A percentile compares a stretch with the other conserved stretches of the same genome.
These are phyloP conservation scores for Ilyonectria mors-panacis DNA, from an alignment of 2,329 filamentous ascomycete species.

Conservation along the genomic window DNA sequence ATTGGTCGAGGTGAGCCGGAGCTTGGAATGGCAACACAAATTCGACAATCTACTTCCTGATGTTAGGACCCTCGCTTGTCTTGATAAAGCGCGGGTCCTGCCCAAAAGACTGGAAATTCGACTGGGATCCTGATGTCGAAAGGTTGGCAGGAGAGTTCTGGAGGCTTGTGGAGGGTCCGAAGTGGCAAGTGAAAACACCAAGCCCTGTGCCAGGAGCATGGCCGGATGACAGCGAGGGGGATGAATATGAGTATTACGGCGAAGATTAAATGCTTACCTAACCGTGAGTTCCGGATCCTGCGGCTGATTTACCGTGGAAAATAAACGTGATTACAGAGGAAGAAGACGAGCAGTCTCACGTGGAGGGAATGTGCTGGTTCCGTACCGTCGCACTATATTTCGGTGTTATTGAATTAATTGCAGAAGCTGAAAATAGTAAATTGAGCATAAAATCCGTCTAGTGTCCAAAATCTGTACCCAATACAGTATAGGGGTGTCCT, in stretches of 20 bases:
- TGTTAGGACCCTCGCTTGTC: background rate
- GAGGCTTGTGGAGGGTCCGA: background rate
- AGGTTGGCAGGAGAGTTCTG: constrained; percentile 11
- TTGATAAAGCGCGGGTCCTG: no score
- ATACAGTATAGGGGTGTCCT: background rate
- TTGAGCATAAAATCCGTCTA: background rate
- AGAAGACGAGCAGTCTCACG: no score
- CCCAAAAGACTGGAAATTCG: constrained; percentile 7
- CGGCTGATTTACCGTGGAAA: no score
- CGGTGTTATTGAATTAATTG: background rate
- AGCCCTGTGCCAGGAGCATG: constrained; percentile 17
- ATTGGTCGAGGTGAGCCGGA: background rate
- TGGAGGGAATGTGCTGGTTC: no score
- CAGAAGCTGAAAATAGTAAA: background rate
- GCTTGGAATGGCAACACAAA: no score
- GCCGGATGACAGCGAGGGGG: background rate
- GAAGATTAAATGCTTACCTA: background rate
- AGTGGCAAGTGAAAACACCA: background rate
- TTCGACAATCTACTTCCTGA: background rate
- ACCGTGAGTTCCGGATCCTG: no score
- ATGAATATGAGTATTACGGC: background rate
- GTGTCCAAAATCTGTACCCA: background rate
- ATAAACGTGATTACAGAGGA: no score
- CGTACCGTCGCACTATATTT: no score
- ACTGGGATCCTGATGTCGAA: constrained; percentile 1